Conservation (phyloP, 1,139 yeast species). For the Pichia sp. region DNA sequence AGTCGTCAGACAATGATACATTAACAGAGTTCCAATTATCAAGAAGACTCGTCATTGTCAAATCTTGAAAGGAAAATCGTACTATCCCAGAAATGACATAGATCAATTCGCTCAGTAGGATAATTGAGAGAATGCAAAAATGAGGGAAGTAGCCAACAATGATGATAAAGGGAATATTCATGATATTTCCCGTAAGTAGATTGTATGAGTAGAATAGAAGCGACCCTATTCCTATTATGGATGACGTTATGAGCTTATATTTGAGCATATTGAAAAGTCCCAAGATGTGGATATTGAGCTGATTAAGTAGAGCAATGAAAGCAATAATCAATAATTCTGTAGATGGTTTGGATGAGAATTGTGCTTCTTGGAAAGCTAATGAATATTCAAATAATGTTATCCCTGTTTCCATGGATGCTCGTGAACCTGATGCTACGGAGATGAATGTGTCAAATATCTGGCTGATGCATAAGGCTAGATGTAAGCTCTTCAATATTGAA, state of each 20-base stretch:
- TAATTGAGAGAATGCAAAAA: constrained; percentile 42
- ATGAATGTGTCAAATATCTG: constrained; percentile 67
- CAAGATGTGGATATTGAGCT: constrained; percentile 50
- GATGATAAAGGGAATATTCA: constrained; percentile 48
- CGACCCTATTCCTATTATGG: constrained; percentile 46
- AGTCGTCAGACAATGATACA: constrained; percentile 49
- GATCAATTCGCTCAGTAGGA: constrained; percentile 43
- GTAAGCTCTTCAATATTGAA: constrained; percentile 57
- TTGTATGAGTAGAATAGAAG: constrained; percentile 29
- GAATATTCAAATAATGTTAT: constrained; percentile 69
- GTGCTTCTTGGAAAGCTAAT: constrained; percentile 62
- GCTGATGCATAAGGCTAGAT: constrained; percentile 52
- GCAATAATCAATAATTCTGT: constrained; percentile 47
- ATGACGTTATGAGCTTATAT: constrained; percentile 56
- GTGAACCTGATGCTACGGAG: constrained; percentile 50
- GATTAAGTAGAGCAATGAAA: constrained; percentile 46
- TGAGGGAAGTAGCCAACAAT: constrained; percentile 57
- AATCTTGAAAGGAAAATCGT: constrained; percentile 46
- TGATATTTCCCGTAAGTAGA: constrained; percentile 30
- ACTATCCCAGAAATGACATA: constrained; percentile 50
- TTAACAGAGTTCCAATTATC: constrained; percentile 33
- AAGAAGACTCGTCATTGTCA: constrained; percentile 44
- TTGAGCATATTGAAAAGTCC: constrained; percentile 45
- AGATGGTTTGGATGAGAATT: constrained; percentile 32
- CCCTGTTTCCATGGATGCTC: constrained; percentile 61